Base-by-base conservation (phyloP, 108 stramenopile species). In the Nitzschia putrida region DNA sequence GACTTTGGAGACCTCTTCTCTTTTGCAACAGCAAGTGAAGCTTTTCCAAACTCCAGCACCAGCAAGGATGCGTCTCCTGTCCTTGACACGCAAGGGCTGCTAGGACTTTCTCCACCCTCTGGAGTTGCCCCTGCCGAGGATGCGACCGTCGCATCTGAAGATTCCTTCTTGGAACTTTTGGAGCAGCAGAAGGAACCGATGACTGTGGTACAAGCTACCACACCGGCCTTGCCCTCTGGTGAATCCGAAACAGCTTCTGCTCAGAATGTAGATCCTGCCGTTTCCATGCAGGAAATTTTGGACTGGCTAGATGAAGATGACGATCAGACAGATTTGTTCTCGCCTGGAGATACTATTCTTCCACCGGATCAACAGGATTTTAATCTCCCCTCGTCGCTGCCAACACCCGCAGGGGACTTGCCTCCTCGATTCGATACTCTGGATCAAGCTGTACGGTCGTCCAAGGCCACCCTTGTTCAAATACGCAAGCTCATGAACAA, bases 231-330 rank as follows among this genome's bases (percentile, higher is more conserved):
- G 18, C 34, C 18, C 47, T 41, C 29, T 34, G 29, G 4, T 50
- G 8, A 64, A 41, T 18, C 24, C 25, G 39, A 41, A 57, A 12
- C 34, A 49, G 5, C 18, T n/a, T 14, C 12, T 10, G 24, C 51
- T 20, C 7, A 40, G 20, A 34, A 55, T 43, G 10, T 69, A 41
- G 39, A 57, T 10, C 57, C 38, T 51, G 63, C 71, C 24, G 90
- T 86, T 64, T 61, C 70, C 26, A 86, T 87, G 38, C 81, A 87
- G 55, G 88, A 92, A 53, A 82, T 92, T 66, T 61, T 92, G 25
- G 83, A 89, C 37, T 92, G 91, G 91, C 55, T 92, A 57, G 88
- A 89, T 56, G 81, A 89, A 41, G 84, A 82, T 55, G 80, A 87
- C 47, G 59, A 71, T n/a, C 57, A 53, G 12, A 45, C 59, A 67